Conservation (phyloP, 192 early-diverging fungal genomes). For the Gigaspora rosea region DNA sequence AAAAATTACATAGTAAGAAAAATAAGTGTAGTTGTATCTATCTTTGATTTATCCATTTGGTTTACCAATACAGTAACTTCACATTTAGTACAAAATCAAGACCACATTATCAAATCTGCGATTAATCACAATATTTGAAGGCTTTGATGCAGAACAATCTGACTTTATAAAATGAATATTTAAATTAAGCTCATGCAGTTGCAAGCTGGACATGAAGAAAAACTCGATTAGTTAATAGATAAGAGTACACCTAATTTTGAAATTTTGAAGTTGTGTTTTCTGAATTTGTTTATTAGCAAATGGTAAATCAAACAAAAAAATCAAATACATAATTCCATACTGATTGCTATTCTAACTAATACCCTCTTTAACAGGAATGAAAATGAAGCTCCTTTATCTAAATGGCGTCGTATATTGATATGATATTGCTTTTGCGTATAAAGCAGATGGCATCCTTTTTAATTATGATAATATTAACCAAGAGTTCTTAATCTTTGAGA, state of each 20-base stretch:
- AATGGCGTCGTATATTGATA: neutral
- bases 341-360: slow-evolving; percentile 2
- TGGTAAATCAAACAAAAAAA: slow-evolving; percentile 1
- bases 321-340: neutral
- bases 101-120: slow-evolving; percentile 2
- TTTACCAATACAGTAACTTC: neutral
- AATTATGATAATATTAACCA: slow-evolving; percentile 7
- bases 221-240: slow-evolving; percentile 4
- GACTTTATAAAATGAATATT: slow-evolving; percentile 1
- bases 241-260: slow-evolving; percentile 7
- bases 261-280: neutral
- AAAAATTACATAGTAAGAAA: neutral
- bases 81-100: neutral
- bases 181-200: slow-evolving; percentile 15
- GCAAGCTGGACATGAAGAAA: neutral
- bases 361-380: neutral
- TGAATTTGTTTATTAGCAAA: neutral
- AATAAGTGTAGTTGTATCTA: slow-evolving; percentile 5
- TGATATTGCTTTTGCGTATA: neutral
- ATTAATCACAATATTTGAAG: neutral
- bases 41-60: slow-evolving; percentile 13
- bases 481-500: slow-evolving; percentile 15
- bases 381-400: slow-evolving; percentile 1
- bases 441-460: slow-evolving; percentile 23
- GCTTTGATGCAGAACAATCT: neutral